These are phyloP conservation scores for Manihot esculenta DNA, from an alignment of 441 rosid species.

Conservation along the genomic window DNA sequence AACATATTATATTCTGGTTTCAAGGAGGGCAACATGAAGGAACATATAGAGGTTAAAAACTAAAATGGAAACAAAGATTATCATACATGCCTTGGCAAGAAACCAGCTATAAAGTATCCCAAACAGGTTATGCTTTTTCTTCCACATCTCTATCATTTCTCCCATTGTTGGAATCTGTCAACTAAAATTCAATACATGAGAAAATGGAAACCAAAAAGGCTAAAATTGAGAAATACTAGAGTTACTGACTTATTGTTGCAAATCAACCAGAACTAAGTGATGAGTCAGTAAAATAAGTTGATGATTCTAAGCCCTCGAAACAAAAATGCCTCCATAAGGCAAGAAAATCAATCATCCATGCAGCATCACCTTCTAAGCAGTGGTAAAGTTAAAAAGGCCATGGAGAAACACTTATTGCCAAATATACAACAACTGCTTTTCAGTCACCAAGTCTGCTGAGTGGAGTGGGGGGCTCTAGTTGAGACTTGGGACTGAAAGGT, in stretches of 20 bases:
- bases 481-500: not conserved
- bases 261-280: not conserved
- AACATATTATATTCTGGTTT: not conserved
- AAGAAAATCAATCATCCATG: not conserved
- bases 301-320: not conserved
- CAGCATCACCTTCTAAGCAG: not conserved
- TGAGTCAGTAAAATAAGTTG: not conserved
- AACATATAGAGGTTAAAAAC: not conserved
- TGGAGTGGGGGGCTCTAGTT: not conserved
- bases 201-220: not conserved
- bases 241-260: not conserved
- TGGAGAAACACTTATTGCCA: not conserved
- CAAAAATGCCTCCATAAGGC: not conserved
- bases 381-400: not conserved
- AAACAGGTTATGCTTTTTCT: constrained; percentile 68
- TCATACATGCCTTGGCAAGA: constrained; percentile 67
- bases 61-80: constrained; percentile 13
- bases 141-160: constrained; percentile 93
- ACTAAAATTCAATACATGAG: constrained; percentile 14
- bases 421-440: not conserved
- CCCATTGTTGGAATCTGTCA: constrained; percentile 61
- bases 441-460: not conserved
- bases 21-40: not conserved
- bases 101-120: constrained; percentile 83
- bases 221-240: not conserved